phyloP scores from a whole-genome alignment of 305 asterid genomes.

The Plantago lanceolata region DNA sequence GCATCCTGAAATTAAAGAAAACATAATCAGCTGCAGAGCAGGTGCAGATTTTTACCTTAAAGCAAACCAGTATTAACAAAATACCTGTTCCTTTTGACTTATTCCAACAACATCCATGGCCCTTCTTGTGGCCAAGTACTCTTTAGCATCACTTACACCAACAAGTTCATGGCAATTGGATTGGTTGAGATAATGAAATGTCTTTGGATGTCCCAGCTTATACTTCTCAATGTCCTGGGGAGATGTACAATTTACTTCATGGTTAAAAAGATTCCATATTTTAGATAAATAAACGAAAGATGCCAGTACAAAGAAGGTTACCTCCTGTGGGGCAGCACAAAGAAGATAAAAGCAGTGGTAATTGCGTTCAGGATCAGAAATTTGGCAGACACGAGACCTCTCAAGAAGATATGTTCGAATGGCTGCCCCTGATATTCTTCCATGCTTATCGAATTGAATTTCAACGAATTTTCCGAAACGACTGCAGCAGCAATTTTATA shows the following conservation, averaged over 20 bases:
- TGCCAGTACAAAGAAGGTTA: constrained; percentile 26
- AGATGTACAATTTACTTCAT: constrained; percentile 23
- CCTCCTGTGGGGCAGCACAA: constrained; percentile 80
- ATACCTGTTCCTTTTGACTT: constrained; percentile 62
- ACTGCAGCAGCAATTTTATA: constrained; percentile 38
- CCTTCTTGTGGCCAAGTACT: constrained; percentile 65
- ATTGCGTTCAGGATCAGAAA: constrained; percentile 75
- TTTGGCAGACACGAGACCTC: constrained; percentile 82
- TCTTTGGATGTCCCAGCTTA: constrained; percentile 52
- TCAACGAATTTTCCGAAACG: constrained; percentile 87
- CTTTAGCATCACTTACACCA: constrained; percentile 56
- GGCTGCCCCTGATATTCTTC: constrained; percentile 84
- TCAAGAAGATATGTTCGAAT: constrained; percentile 77
- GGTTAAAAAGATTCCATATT: constrained; percentile 17
- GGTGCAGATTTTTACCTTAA: constrained; percentile 19
- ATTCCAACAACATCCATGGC: constrained; percentile 83
- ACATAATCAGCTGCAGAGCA: constrained; percentile 14
- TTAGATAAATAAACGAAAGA: constrained; percentile 23
- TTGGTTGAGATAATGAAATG: constrained; percentile 69
- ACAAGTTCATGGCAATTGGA: constrained; percentile 59
- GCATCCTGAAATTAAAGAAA: constrained; percentile 53
- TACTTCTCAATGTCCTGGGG: constrained; percentile 57
- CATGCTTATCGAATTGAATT: constrained; percentile 63
- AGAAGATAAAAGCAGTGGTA: constrained; percentile 80
- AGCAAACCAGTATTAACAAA: constrained; percentile 4